Evolutionary conservation across 2,329 filamentous ascomycete species (phyloP), one percentile per base, ranked within the genome.

Genomic region (Nigrospora sphaerica): DNA sequence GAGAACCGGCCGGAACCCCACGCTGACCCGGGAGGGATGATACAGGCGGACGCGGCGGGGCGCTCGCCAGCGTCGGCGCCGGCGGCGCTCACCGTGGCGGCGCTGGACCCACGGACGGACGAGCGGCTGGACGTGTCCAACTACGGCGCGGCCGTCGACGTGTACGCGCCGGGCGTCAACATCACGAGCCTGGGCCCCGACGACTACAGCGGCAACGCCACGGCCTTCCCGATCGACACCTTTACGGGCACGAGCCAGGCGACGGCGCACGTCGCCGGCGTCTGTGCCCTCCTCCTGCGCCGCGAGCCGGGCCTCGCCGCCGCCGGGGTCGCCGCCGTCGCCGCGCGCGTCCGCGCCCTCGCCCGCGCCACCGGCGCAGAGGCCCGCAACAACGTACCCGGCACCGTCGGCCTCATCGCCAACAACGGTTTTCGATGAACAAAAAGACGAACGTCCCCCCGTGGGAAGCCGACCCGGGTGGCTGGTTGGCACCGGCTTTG

Each of bases 11-110:
- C 34, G 12, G n/a, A n/a, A 34, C 11, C 2, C 7, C 5, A 9
- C 3, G 38, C 14, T 16, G 7, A 33, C 32, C 4, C 1, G 3
- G 28, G 12, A 13, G 28, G 28, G 17, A 1, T 0, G 16, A 34
- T n/a, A 34, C 31, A 42, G 40, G 34, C 19, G 34, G 42, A 44
- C 33, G 33, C 42, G 9, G 19, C 32, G 7, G 14, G 18, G 16
- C 28, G 18, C 23, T 56, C 52, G 12, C 55, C 55, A 12, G 55
- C 45, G 2, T 52, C 49, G n/a, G 55, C 46, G n/a, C 4, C 37
- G 5, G 32, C 39, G 13, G 55, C 49, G 31, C 49, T 53, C 52
- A 54, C 53, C 19, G 49, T 56, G 38, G 60, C 54, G 37, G 55
- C 46, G 23, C 37, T 48, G 31, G 46, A 50, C 32, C 14, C 37